Conservation (phyloP, 495 filamentous ascomycete species). For the Tuber indicum region DNA sequence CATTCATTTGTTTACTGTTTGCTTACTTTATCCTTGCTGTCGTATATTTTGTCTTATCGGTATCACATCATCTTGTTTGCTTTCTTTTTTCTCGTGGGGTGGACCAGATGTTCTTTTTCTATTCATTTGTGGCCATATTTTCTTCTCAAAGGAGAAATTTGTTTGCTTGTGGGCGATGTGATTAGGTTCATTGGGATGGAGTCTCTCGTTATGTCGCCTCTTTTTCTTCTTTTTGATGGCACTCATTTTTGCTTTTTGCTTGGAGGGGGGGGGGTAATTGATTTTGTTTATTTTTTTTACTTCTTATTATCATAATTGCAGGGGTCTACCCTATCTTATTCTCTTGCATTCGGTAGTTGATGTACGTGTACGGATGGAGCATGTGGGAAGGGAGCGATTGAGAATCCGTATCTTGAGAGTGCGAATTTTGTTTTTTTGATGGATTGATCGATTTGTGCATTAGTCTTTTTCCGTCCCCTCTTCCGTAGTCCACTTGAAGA, state of each 20-base stretch:
- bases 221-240: neutral
- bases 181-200: slow-evolving; percentile 36
- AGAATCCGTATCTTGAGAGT: neutral
- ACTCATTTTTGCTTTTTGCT: neutral
- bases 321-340: neutral
- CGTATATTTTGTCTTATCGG: neutral
- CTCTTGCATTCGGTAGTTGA: neutral
- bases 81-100: neutral
- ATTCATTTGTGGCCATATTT: neutral
- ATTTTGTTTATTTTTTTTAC: neutral
- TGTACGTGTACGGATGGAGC: neutral
- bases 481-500: neutral
- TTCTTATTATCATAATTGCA: neutral
- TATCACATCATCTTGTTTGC: neutral
- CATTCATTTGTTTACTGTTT: slow-evolving; percentile 8
- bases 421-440: neutral
- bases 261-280: neutral
- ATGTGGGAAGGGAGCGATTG: neutral
- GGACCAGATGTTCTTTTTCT: neutral
- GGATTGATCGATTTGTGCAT: neutral
- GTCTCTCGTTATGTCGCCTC: slow-evolving; percentile 18
- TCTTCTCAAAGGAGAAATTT: neutral
- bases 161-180: slow-evolving; percentile 12
- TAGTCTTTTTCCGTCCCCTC: neutral
- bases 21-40: slow-evolving; percentile 14